Conservation (phyloP, 768 basidiomycete species). For the Rhizopogon sp. region DNA sequence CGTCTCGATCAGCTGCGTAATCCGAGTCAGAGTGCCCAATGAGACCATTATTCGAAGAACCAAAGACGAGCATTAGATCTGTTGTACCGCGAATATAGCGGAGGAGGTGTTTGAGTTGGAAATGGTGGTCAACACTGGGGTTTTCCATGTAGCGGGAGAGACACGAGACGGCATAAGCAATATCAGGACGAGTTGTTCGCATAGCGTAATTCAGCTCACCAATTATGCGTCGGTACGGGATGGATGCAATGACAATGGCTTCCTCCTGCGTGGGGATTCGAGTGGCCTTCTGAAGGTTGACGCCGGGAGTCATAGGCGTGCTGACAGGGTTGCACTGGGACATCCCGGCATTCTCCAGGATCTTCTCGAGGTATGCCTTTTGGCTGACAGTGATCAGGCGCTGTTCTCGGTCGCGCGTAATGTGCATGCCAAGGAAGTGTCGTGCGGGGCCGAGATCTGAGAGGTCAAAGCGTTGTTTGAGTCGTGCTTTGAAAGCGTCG, state of each 20-base stretch:
- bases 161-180: conserved; percentile 21
- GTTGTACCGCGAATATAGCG: conserved; percentile 10
- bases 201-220: conserved; percentile 25
- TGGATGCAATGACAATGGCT: too few relatives aligned
- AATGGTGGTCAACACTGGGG: conserved; percentile 3
- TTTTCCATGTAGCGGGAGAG: conserved; percentile 15
- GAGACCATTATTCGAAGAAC: background rate
- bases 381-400: conserved; percentile 26
- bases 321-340: background rate
- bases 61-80: background rate
- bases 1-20: conserved; percentile 6
- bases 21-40: conserved; percentile 11
- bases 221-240: background rate
- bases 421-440: conserved; percentile 27
- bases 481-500: background rate
- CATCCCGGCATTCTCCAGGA: conserved; percentile 13
- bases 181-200: conserved; percentile 24
- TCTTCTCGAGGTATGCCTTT: conserved; percentile 7
- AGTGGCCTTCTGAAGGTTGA: too few relatives aligned
- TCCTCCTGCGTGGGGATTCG: too few relatives aligned
- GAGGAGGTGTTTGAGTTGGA: conserved; percentile 9
- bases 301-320: conserved; percentile 8
- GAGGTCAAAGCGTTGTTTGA: conserved; percentile 1
- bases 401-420: conserved; percentile 17
- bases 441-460: conserved; percentile 5